Conservation (phyloP, 2,329 filamentous ascomycete species). For the Purpureocillium lavendulum region DNA sequence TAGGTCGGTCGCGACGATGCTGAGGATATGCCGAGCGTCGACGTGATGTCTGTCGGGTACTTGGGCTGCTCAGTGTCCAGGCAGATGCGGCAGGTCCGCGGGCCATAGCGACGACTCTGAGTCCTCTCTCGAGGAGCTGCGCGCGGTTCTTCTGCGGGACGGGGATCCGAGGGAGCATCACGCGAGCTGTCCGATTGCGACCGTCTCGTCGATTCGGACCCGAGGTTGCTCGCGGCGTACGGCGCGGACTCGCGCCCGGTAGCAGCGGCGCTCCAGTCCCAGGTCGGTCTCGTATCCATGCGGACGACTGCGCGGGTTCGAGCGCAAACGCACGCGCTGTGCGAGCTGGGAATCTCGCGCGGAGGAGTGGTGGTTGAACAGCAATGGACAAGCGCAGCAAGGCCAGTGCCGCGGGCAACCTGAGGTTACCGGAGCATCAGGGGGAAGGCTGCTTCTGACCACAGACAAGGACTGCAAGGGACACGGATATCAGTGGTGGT, state of each 20-base stretch:
- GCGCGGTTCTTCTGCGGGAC: slow-evolving; percentile 1
- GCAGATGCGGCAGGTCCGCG: slow-evolving; percentile 82
- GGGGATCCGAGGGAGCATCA: neutral
- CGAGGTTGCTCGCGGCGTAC: slow-evolving; percentile 1
- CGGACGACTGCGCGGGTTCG: neutral
- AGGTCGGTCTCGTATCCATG: slow-evolving; percentile 18
- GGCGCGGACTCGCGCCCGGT: slow-evolving; percentile 4
- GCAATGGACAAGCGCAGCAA: too few relatives aligned
- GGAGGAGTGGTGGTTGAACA: neutral
- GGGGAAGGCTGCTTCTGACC: too few relatives aligned
- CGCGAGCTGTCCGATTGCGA: neutral
- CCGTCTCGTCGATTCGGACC: neutral
- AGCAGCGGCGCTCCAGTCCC: slow-evolving; percentile 11
- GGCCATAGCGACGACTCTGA: slow-evolving; percentile 45
- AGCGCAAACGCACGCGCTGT: slow-evolving; percentile 3
- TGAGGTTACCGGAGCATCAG: too few relatives aligned
- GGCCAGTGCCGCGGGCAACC: too few relatives aligned
- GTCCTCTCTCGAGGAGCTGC: slow-evolving; percentile 8
- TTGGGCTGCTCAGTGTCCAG: slow-evolving; percentile 56
- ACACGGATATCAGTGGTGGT: too few relatives aligned
- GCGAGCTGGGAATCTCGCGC: neutral
- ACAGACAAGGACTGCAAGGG: too few relatives aligned
- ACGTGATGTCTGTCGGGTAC: slow-evolving; percentile 27
- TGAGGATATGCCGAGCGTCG: slow-evolving; percentile 22
- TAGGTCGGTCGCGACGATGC: slow-evolving; percentile 42